Percentiles rank a stretch among this genome's conserved stretches.
Evolutionary conservation across 257 asterid species (phyloP).

Genomic region (Forsythia viridissima): DNA sequence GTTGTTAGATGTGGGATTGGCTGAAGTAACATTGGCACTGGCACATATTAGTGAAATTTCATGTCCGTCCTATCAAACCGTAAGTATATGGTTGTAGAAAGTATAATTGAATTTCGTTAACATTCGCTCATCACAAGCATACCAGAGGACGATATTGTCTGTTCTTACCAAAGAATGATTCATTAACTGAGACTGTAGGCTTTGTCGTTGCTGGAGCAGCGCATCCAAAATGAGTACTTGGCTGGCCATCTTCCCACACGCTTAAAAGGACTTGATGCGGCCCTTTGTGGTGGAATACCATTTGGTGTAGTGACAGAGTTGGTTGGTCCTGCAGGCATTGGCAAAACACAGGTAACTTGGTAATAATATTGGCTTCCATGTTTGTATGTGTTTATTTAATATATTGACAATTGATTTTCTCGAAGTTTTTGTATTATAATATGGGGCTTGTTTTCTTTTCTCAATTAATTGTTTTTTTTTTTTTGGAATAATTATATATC

Average conservation of each 20-base stretch:
- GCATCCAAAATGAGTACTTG: constrained; percentile 52
- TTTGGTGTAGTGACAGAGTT: constrained; percentile 85
- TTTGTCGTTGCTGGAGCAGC: constrained; percentile 62
- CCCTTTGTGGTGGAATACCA: constrained; percentile 85
- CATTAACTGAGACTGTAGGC: constrained; percentile 45
- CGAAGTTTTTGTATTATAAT: background rate
- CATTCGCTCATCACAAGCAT: background rate
- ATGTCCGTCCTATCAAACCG: constrained; percentile 78
- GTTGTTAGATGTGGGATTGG: constrained; percentile 71
- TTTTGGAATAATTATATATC: background rate
- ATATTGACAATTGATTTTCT: background rate
- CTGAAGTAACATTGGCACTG: constrained; percentile 61
- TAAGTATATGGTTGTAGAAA: constrained; percentile 25
- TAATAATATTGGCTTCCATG: background rate
- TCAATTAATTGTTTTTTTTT: background rate
- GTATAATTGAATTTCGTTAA: background rate
- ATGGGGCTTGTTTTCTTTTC: background rate
- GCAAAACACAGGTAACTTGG: constrained; percentile 73
- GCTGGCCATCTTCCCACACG: constrained; percentile 87
- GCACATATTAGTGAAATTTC: constrained; percentile 70
- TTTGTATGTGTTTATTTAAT: background rate
- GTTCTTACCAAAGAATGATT: constrained; percentile 15
- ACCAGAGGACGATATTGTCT: constrained; percentile 3
- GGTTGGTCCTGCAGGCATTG: constrained; percentile 95
- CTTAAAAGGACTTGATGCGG: constrained; percentile 71